Evolutionary conservation across 176 grass and related monocot genomes (phyloP).

Genomic region (Hsuehochloa calcarea): DNA sequence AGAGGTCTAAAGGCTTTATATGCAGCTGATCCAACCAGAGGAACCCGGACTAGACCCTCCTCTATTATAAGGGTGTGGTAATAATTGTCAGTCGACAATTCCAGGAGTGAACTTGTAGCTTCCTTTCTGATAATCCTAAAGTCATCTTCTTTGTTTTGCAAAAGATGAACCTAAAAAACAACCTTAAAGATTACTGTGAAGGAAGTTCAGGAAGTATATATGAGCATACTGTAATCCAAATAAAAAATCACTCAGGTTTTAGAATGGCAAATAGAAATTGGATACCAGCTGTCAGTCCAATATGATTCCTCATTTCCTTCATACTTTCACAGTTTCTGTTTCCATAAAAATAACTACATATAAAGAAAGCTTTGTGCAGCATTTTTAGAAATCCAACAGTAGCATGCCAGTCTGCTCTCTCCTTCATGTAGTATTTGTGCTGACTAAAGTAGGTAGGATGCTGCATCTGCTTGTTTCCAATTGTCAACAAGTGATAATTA

Average conservation of each 20-base stretch:
- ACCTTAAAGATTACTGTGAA: constrained; percentile 25
- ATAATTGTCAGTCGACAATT: constrained; percentile 52
- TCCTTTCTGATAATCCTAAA: constrained; percentile 66
- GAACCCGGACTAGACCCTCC: constrained; percentile 64
- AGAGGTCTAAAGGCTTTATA: constrained; percentile 59
- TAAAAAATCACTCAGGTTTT: background rate
- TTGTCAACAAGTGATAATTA: background rate
- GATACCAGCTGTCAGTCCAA: too few species aligned
- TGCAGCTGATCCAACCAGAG: constrained; percentile 57
- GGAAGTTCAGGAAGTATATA: constrained; percentile 23
- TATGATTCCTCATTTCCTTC: too few species aligned
- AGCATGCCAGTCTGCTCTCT: background rate
- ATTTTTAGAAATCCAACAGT: background rate
- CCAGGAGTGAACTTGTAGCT: constrained; percentile 55
- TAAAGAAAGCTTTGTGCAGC: too few species aligned
- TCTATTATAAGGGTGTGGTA: constrained; percentile 57
- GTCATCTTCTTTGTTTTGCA: constrained; percentile 51
- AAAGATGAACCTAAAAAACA: constrained; percentile 48
- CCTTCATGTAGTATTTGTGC: background rate
- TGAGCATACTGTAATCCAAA: background rate
- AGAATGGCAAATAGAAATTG: background rate
- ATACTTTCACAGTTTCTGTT: too few species aligned
- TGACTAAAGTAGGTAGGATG: background rate
- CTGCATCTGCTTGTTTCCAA: background rate
- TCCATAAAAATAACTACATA: too few species aligned